Conservation (phyloP, 495 filamentous ascomycete species). For the Ascodesmis nigricans region DNA sequence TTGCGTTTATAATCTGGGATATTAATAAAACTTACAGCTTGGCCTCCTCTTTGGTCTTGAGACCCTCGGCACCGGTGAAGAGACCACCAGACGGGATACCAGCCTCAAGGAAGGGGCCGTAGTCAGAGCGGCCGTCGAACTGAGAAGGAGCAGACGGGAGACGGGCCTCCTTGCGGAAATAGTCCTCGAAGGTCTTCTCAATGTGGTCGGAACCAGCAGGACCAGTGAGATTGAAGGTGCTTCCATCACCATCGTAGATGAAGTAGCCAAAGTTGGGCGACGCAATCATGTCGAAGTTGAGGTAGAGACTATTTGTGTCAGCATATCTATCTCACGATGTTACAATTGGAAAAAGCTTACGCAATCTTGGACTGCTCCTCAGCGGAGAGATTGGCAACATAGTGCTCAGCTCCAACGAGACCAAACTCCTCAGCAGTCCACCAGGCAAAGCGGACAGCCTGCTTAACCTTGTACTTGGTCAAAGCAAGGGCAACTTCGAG, state of each 20-base stretch:
- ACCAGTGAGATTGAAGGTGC: slow-evolving; percentile 36
- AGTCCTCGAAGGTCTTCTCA: slow-evolving; percentile 41
- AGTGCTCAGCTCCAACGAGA: slow-evolving; percentile 39
- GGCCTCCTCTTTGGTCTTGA: slow-evolving; percentile 39
- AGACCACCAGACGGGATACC: slow-evolving; percentile 43
- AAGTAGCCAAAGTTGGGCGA: slow-evolving; percentile 45
- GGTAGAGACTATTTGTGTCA: no score
- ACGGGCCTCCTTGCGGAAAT: slow-evolving; percentile 28
- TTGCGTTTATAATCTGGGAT: not conserved
- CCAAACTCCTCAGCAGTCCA: slow-evolving; percentile 38
- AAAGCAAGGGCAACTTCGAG: slow-evolving; percentile 41
- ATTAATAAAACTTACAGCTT: not conserved
- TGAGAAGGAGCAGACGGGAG: slow-evolving; percentile 28
- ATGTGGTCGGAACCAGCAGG: slow-evolving; percentile 41
- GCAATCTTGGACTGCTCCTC: slow-evolving; percentile 34
- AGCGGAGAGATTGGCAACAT: slow-evolving; percentile 29
- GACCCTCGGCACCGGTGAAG: slow-evolving; percentile 45
- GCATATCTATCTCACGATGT: no score
- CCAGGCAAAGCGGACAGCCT: slow-evolving; percentile 47
- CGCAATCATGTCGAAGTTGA: slow-evolving; percentile 67
- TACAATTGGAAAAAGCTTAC: no score
- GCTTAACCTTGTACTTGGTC: slow-evolving; percentile 34
- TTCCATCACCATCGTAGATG: slow-evolving; percentile 52
- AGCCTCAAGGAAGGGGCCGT: slow-evolving; percentile 40
- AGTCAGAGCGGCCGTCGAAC: slow-evolving; percentile 46